Conservation (phyloP, 2,329 filamentous ascomycete genomes). For the Malbranchea zuffiana region DNA sequence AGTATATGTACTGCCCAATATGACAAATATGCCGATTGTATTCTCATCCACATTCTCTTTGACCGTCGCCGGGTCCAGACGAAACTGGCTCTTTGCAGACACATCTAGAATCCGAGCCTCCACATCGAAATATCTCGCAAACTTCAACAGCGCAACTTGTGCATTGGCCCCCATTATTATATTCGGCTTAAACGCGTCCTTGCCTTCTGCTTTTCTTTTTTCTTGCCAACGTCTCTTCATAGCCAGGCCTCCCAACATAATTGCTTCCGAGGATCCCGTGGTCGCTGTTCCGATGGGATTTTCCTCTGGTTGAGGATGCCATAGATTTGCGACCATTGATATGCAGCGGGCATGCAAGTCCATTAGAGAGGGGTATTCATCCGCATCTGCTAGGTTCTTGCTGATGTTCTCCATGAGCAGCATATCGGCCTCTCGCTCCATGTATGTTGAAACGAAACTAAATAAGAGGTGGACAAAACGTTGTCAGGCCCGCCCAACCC, state of each 20-base stretch:
- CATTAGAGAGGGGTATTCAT: slow-evolving; percentile 51
- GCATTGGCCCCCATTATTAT: slow-evolving; percentile 66
- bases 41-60: slow-evolving; percentile 62
- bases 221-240: slow-evolving; percentile 70
- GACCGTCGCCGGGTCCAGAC: slow-evolving; percentile 54
- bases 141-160: slow-evolving; percentile 63
- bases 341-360: slow-evolving; percentile 57
- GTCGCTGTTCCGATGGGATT: slow-evolving; percentile 59
- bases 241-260: slow-evolving; percentile 58
- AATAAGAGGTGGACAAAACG: not conserved
- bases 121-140: slow-evolving; percentile 61
- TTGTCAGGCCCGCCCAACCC: not conserved
- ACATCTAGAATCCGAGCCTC: slow-evolving; percentile 56
- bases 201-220: slow-evolving; percentile 47
- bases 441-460: slow-evolving; percentile 60
- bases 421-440: slow-evolving; percentile 54
- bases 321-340: slow-evolving; percentile 56
- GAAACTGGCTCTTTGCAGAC: slow-evolving; percentile 48
- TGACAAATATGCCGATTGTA: slow-evolving; percentile 65
- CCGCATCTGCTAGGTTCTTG: slow-evolving; percentile 63
- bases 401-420: slow-evolving; percentile 57
- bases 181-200: slow-evolving; percentile 55
- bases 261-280: slow-evolving; percentile 60
- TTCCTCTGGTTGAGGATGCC: slow-evolving; percentile 51
- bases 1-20: slow-evolving; percentile 61